These are phyloP conservation scores for Microcyclospora tardicrescens DNA, from an alignment of 2,329 filamentous ascomycete genomes.

Conservation along the genomic window DNA sequence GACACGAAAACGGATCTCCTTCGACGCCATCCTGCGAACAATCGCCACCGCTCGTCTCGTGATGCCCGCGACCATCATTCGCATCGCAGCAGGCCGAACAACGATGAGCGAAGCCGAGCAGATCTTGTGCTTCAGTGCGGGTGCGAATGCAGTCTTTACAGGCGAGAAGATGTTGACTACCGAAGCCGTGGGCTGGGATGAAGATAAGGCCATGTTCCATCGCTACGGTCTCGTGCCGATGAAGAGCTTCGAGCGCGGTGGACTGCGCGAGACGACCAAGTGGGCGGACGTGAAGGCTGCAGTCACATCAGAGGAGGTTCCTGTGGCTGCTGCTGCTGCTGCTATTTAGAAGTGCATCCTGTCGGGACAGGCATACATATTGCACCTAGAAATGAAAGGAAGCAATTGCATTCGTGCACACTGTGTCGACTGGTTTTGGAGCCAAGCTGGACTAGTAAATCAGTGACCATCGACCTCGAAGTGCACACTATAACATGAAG, in stretches of 20 bases:
- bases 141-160: slow-evolving; percentile 88
- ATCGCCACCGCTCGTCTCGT: slow-evolving; percentile 72
- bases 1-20: slow-evolving; percentile 49
- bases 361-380: no score
- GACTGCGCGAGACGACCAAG: slow-evolving; percentile 17
- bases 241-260: slow-evolving; percentile 31
- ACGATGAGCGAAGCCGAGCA: slow-evolving; percentile 82
- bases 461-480: no score
- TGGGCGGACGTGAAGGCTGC: slow-evolving; percentile 13
- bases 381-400: no score
- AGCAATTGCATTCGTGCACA: no score
- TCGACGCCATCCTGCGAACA: slow-evolving; percentile 67
- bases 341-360: no score
- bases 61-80: slow-evolving; percentile 75
- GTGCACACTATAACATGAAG: no score
- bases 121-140: slow-evolving; percentile 76
- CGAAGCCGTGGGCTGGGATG: slow-evolving; percentile 80
- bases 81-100: slow-evolving; percentile 72
- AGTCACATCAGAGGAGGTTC: no score
- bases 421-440: no score
- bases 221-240: slow-evolving; percentile 74
- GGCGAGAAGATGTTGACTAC: slow-evolving; percentile 95
- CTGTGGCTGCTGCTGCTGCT: no score
- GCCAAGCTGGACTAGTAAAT: no score
- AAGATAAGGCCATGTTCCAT: slow-evolving; percentile 72